Evolutionary conservation across 148 eudicot species (phyloP), one percentile per base, ranked within the genome.

Genomic region (Chenopodium berlandieri): DNA sequence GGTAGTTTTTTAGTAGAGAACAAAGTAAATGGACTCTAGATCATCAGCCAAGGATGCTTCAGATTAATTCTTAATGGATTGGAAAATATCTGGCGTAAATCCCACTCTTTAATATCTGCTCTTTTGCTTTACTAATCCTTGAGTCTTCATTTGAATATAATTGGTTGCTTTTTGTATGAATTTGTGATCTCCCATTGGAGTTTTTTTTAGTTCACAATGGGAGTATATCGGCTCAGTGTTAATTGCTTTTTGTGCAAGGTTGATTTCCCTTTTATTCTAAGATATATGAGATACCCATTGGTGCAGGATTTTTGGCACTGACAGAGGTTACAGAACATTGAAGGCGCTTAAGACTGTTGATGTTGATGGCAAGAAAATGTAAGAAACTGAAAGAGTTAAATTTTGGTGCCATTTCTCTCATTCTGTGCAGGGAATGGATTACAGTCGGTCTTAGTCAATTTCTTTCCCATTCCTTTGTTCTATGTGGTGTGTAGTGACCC

Each of bases 251-350:
- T 67, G 3, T 4, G 37, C 0, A 25, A 67, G 5, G 37, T 67
- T 67, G 34, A 25, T 67, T 4, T 19, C 19, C 37, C 4, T 67
- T 5, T 22, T 4, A 1, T 25, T n/a, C 71, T 67, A 67, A 9
- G 71, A 30, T 67, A 65, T 65, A 30, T 13, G 71, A 27, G 71
- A 27, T 14, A 64, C 37, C 46, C 4, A 14, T 68, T 73, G n/a
- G 44, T 79, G 86, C 90, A 94, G 96, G 96, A 78, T 94, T 70
- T 94, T 94, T 54, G 98, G 95, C 47, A 93, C 97, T 31, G 96
- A 94, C 54, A 83, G 77, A 13, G 98, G 96, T 66, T 94, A 91
- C 87, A 89, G 96, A 86, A 94, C 89, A 84, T 79, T 94, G 88
- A 91, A 92, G 88, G 90, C 79, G 1, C 70, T 92, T 83, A 91